phyloP scores from a whole-genome alignment of 139 green algal genomes.

The Axilococcus clingmanii region DNA sequence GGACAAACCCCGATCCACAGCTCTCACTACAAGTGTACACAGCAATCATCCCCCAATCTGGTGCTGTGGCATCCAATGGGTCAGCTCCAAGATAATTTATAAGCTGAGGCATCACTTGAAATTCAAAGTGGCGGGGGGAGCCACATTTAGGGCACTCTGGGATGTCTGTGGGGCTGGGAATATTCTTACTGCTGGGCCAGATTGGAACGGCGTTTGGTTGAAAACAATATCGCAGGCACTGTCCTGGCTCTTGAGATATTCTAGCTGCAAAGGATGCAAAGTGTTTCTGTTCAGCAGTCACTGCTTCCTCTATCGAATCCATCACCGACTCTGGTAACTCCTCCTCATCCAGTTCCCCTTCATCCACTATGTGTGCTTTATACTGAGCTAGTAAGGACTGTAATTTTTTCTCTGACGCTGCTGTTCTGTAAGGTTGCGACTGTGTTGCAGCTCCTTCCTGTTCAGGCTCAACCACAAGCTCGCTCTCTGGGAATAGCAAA shows the following conservation, averaged over 20 bases:
- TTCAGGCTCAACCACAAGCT: conserved; percentile 71
- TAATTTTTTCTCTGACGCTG: conserved; percentile 40
- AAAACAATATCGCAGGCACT: conserved; percentile 68
- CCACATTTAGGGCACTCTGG: conserved; percentile 53
- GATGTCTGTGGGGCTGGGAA: conserved; percentile 20
- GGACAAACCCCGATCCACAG: conserved; percentile 31
- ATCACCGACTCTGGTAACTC: conserved; percentile 53
- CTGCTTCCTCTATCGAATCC: conserved; percentile 38
- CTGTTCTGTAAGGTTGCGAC: conserved; percentile 19
- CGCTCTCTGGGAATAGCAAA: conserved; percentile 44
- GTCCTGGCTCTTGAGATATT: conserved; percentile 9
- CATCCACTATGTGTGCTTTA: conserved; percentile 21
- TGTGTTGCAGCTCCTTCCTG: conserved; percentile 23
- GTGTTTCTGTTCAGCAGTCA: conserved; percentile 26
- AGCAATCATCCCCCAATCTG: conserved; percentile 67
- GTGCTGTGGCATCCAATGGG: conserved; percentile 30
- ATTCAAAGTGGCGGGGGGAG: conserved; percentile 51
- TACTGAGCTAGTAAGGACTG: background rate
- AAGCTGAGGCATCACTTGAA: conserved; percentile 67
- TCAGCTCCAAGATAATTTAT: conserved; percentile 54
- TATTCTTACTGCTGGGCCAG: background rate
- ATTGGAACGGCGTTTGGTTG: conserved; percentile 23
- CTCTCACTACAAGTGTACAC: conserved; percentile 58
- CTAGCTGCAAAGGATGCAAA: conserved; percentile 46
- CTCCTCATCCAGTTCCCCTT: conserved; percentile 43